Percentiles rank a stretch among this genome's conserved stretches.
phyloP scores from a whole-genome alignment of 768 basidiomycete species.

The Lactarius evosmus region DNA sequence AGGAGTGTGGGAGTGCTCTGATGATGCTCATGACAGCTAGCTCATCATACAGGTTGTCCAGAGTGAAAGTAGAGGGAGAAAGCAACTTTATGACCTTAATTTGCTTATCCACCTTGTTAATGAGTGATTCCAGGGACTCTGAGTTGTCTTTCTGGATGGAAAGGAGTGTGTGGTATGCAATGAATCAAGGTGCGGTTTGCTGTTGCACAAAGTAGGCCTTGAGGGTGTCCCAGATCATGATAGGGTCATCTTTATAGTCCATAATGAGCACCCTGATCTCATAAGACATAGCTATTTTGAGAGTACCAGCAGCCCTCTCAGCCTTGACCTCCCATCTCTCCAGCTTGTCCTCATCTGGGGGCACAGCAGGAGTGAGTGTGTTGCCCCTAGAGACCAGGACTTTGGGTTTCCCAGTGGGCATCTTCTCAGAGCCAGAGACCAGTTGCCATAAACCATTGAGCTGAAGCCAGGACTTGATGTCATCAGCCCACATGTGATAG shows the following conservation, averaged over 20 bases:
- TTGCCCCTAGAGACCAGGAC: neutral
- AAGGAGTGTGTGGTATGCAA: neutral
- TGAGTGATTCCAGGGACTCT: neutral
- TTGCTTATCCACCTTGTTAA: too few relatives aligned
- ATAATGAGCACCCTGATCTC: neutral
- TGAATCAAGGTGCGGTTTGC: neutral
- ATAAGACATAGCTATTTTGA: neutral
- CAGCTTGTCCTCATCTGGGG: neutral
- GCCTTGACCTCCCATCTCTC: conserved; percentile 2
- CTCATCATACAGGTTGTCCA: conserved; percentile 3
- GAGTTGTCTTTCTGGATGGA: neutral
- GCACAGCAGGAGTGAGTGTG: neutral
- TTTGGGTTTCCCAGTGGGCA: neutral
- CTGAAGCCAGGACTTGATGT: neutral
- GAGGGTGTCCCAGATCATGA: neutral
- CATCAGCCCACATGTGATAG: neutral
- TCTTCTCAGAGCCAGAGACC: neutral
- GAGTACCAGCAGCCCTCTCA: neutral
- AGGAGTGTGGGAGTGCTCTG: neutral
- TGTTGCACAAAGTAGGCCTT: neutral
- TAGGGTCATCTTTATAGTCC: neutral
- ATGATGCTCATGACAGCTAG: conserved; percentile 2
- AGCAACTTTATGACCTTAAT: neutral
- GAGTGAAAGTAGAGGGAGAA: neutral
- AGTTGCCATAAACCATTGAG: too few relatives aligned